Evolutionary conservation across 768 basidiomycete species (phyloP), one percentile per base, ranked within the genome.

Genomic region (Trametes maxima): DNA sequence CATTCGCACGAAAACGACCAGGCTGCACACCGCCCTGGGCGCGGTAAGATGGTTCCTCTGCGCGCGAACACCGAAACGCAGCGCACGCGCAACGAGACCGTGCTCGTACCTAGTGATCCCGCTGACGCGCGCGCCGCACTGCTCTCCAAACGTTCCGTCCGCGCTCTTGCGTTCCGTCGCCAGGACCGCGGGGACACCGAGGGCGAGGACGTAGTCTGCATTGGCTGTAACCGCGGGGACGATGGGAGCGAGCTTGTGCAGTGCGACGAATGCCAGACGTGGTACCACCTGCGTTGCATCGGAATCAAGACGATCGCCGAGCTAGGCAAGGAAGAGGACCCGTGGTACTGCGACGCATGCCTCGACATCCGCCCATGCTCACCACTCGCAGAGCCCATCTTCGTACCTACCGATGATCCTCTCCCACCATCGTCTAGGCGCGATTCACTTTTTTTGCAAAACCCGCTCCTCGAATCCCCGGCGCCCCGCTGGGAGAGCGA

Each of bases 221-320:
- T 89, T 25, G 62, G 62, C 3, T 93, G 91, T 69, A 74, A 76
- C 44, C 87, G 85, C 17, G 77, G 74, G 52, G 87, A 89, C 66
- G 88, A 91, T 60, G 90, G 87, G 3, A 77, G 87, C n/a, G 82
- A 85, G 59, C 79, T 90, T 47, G 92, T 94, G 35, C 92, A 92
- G 67, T 94, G 92, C 65, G 91, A 94, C 67, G 79, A 80, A 4
- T 94, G 92, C 71, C 78, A 84, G 69, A 86, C 79, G 16, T 94
- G 92, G 92, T 93, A 89, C 69, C 92, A 94, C 73, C 79, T 92
- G 35, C 75, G 83, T 45, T 94, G 92, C 72, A 86, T 94, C 39
- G 91, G 90, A 53, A 88, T 94, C 66, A 75, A 74, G 53, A 80
- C 78, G 65, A 80, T 84, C 36, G 73, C 80, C 12, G 85, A 91